Evolutionary conservation across 176 grass and related monocot genomes (phyloP).

Genomic region (Ampelocalamus luodianensis): DNA sequence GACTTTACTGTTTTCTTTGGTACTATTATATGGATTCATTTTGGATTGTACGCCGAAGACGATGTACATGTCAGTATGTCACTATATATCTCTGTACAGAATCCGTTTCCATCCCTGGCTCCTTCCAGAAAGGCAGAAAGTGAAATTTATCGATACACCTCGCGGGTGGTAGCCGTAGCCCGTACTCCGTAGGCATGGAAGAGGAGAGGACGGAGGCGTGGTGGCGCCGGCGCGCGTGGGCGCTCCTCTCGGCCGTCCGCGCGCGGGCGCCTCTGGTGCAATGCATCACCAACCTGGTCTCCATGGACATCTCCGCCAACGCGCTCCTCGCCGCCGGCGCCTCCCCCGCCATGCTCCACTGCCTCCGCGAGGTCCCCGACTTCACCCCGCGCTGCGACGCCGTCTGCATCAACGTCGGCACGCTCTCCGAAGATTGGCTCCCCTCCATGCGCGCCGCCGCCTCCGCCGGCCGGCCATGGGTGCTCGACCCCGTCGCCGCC

Average conservation of each 20-base stretch:
- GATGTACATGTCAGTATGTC: too few species aligned
- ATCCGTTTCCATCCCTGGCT: too few species aligned
- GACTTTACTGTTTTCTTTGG: too few species aligned
- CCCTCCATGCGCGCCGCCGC: constrained; percentile 77
- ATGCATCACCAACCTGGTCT: constrained; percentile 94
- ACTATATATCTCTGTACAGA: too few species aligned
- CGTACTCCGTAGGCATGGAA: constrained; percentile 47
- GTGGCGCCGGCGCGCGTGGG: constrained; percentile 61
- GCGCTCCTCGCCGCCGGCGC: constrained; percentile 71
- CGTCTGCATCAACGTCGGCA: constrained; percentile 83
- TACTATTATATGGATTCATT: too few species aligned
- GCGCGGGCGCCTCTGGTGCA: constrained; percentile 64
- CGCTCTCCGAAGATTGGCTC: constrained; percentile 75
- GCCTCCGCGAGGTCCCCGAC: constrained; percentile 69
- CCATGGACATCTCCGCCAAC: constrained; percentile 90
- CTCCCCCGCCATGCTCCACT: constrained; percentile 88
- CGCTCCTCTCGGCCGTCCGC: constrained; percentile 61
- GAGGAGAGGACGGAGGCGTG: constrained; percentile 23
- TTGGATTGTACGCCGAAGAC: too few species aligned
- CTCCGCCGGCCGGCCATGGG: constrained; percentile 68
- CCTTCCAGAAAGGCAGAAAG: too few species aligned
- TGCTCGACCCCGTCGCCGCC: constrained; percentile 76
- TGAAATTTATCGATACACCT: too few species aligned
- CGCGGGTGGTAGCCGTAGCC: background rate
- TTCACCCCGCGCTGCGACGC: constrained; percentile 73